These are phyloP conservation scores for Malassezia arunalokei DNA, from an alignment of 1,284 basidiomycete genomes.

Conservation along the genomic window DNA sequence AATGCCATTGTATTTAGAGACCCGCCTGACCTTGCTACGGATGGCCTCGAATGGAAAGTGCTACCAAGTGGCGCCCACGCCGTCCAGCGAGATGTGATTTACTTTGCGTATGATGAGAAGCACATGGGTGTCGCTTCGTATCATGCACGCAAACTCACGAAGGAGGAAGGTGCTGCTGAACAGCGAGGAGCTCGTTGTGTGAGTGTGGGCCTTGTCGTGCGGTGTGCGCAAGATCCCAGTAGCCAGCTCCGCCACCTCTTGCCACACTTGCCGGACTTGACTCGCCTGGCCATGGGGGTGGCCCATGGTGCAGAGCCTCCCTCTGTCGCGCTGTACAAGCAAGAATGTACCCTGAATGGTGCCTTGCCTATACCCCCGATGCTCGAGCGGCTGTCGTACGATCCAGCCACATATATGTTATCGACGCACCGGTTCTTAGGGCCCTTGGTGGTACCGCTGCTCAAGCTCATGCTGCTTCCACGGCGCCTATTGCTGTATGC, in stretches of 20 bases:
- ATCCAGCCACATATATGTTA: slow-evolving; percentile 14
- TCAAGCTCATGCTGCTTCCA: slow-evolving; percentile 9
- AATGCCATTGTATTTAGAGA: slow-evolving; percentile 10
- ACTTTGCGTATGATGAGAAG: not conserved
- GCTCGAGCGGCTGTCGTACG: slow-evolving; percentile 7
- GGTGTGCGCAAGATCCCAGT: not conserved
- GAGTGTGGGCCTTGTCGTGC: slow-evolving; percentile 7
- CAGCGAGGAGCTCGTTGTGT: slow-evolving; percentile 7
- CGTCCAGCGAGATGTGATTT: slow-evolving; percentile 8
- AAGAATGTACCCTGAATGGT: not conserved
- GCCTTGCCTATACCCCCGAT: not conserved
- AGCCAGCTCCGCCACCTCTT: slow-evolving; percentile 1
- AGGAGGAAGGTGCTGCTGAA: not conserved
- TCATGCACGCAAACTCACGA: not conserved
- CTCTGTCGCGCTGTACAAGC: not conserved
- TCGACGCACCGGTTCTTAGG: slow-evolving; percentile 13
- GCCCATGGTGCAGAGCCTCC: not conserved
- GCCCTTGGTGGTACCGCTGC: slow-evolving; percentile 4
- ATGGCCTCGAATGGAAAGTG: slow-evolving; percentile 13
- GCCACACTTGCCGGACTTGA: slow-evolving; percentile 4
- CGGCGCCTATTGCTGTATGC: slow-evolving; percentile 12
- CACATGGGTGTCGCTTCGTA: slow-evolving; percentile 7
- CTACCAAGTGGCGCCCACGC: slow-evolving; percentile 15
- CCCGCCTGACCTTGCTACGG: not conserved
- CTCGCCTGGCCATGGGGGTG: not conserved